These are phyloP conservation scores for Aspergillus olivimuriae DNA, from an alignment of 495 filamentous ascomycete genomes.

Conservation along the genomic window DNA sequence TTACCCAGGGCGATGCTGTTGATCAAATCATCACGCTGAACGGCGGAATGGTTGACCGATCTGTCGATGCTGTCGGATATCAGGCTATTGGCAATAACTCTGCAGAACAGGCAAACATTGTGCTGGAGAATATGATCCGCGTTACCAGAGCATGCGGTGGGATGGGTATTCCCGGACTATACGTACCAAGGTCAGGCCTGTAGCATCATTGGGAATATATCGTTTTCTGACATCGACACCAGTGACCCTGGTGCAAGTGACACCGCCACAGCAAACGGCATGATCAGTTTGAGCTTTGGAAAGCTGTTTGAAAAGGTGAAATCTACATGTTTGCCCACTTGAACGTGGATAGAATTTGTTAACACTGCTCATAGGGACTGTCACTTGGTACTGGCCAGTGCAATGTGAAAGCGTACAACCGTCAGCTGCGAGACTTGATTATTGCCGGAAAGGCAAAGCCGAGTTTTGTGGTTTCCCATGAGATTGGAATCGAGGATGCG, in stretches of 20 bases:
- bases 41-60: conserved; percentile 45
- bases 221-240: not conserved
- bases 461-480: conserved; percentile 52
- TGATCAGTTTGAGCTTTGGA: conserved; percentile 52
- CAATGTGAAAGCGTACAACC: conserved; percentile 56
- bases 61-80: conserved; percentile 50
- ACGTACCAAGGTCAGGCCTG: conserved; percentile 28
- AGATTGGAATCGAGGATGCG: conserved; percentile 48
- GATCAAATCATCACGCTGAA: conserved; percentile 29
- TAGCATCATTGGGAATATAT: not conserved
- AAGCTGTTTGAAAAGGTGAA: conserved; percentile 57
- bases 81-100: conserved; percentile 40
- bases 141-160: conserved; percentile 43
- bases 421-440: conserved; percentile 52
- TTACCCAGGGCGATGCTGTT: conserved; percentile 30
- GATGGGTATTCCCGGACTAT: conserved; percentile 42
- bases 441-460: conserved; percentile 52
- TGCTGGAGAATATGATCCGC: conserved; percentile 41
- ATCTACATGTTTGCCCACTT: too few species aligned
- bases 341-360: too few species aligned
- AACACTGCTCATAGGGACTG: conserved; percentile 29
- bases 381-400: conserved; percentile 49
- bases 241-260: conserved; percentile 41
- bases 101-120: conserved; percentile 37
- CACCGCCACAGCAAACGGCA: conserved; percentile 39